Conservation (phyloP, 495 filamentous ascomycete species). For the Tuber calosporum region DNA sequence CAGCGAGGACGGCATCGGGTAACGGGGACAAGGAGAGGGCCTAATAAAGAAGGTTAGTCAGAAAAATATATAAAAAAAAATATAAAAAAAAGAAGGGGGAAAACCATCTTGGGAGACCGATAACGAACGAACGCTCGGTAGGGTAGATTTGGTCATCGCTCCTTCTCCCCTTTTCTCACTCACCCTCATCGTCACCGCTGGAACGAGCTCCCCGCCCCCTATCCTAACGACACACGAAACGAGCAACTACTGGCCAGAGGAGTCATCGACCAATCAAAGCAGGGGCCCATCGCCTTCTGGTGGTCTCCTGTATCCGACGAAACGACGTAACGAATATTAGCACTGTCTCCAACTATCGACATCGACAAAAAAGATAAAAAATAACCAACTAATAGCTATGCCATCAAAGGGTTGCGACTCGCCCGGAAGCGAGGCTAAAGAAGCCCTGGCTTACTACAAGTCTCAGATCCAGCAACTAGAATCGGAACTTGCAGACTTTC, state of each 20-base stretch:
- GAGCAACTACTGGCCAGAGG: not conserved
- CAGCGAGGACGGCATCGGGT: slow-evolving; percentile 2
- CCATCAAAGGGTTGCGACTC: slow-evolving; percentile 30
- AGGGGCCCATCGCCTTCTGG: slow-evolving; percentile 10
- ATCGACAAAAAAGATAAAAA: slow-evolving; percentile 27
- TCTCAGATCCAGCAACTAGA: slow-evolving; percentile 89
- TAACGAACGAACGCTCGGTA: not conserved
- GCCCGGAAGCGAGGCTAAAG: slow-evolving; percentile 45
- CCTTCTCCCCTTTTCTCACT: not conserved
- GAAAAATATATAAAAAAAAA: not conserved
- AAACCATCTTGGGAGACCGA: not conserved
- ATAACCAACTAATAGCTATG: slow-evolving; percentile 17
- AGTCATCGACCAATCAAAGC: slow-evolving; percentile 8
- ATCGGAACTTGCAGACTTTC: slow-evolving; percentile 86
- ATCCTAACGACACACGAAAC: slow-evolving; percentile 13
- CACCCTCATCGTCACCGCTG: not conserved
- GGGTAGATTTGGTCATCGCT: not conserved
- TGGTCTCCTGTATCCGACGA: slow-evolving; percentile 17
- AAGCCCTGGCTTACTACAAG: slow-evolving; percentile 88
- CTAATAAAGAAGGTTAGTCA: slow-evolving; percentile 20
- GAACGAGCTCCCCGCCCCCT: not conserved
- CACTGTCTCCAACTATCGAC: slow-evolving; percentile 30
- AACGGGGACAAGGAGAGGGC: slow-evolving; percentile 16
- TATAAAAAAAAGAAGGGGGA: not conserved
- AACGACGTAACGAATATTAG: slow-evolving; percentile 32